Percentiles rank a stretch among this genome's conserved stretches.
phyloP scores from a whole-genome alignment of 2,329 filamentous ascomycete species.

The Neopestalotiopsis rosae region DNA sequence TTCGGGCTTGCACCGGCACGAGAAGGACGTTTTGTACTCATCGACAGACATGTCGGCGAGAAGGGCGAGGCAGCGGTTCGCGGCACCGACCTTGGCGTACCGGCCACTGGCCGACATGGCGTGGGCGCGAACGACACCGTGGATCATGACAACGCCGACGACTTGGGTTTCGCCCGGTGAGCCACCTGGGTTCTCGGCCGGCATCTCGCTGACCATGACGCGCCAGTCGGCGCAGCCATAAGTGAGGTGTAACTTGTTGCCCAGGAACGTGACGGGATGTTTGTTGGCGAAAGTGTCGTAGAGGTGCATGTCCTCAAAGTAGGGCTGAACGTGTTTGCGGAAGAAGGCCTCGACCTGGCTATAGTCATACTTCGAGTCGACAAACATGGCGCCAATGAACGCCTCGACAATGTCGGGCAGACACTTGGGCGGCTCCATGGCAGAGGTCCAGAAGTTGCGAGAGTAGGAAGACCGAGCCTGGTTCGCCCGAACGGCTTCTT shows the following conservation, averaged over 20 bases:
- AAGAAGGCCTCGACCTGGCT: constrained; percentile 78
- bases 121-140: constrained; percentile 70
- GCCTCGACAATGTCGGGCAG: constrained; percentile 90
- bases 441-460: constrained; percentile 72
- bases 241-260: constrained; percentile 65
- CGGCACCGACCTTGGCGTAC: constrained; percentile 75
- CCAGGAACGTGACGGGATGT: constrained; percentile 80
- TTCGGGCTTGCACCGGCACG: constrained; percentile 64
- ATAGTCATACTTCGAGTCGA: constrained; percentile 85
- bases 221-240: constrained; percentile 69
- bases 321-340: constrained; percentile 72
- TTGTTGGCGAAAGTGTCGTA: constrained; percentile 89
- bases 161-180: constrained; percentile 54
- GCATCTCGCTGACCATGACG: constrained; percentile 57
- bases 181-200: constrained; percentile 39
- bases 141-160: constrained; percentile 77
- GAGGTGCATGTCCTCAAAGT: constrained; percentile 83
- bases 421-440: constrained; percentile 70
- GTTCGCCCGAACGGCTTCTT: constrained; percentile 38
- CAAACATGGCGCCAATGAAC: constrained; percentile 87
- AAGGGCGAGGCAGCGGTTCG: constrained; percentile 59
- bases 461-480: constrained; percentile 45
- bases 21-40: constrained; percentile 65
- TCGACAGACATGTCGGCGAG: constrained; percentile 51
- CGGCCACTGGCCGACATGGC: constrained; percentile 67